Percentiles rank a stretch among this genome's conserved stretches.
These are phyloP conservation scores for Hawksworthiomyces lignivorus DNA, from an alignment of 2,329 filamentous ascomycete species.

Conservation along the genomic window DNA sequence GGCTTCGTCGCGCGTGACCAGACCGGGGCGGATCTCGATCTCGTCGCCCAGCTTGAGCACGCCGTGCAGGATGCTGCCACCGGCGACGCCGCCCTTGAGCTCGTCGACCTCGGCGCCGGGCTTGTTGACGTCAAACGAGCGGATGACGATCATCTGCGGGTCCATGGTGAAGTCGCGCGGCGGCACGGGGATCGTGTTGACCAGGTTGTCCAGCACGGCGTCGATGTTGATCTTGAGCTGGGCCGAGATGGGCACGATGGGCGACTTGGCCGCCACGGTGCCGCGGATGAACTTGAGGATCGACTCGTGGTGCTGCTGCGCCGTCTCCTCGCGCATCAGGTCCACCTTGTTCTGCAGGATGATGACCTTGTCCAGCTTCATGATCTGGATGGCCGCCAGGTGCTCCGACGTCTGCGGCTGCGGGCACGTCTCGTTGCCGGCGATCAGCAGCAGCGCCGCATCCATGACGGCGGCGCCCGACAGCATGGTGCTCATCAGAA, in stretches of 20 bases:
- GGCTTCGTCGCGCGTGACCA: conserved; percentile 89
- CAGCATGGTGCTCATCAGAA: conserved; percentile 99
- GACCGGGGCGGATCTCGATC: conserved; percentile 98
- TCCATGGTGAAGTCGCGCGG: conserved; percentile 83
- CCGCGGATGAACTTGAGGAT: conserved; percentile 98
- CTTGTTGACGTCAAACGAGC: conserved; percentile 99
- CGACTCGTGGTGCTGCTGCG: conserved; percentile 88
- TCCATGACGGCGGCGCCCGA: conserved; percentile 99
- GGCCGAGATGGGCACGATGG: conserved; percentile 93
- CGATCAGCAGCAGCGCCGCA: conserved; percentile 89
- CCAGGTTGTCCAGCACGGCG: conserved; percentile 91
- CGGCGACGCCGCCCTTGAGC: conserved; percentile 95
- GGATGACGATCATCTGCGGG: conserved; percentile 98
- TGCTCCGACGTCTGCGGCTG: conserved; percentile 98
- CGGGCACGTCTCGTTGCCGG: conserved; percentile 96
- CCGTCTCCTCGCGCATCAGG: conserved; percentile 92
- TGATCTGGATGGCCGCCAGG: conserved; percentile 97
- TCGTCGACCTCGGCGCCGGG: conserved; percentile 98
- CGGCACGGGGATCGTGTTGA: conserved; percentile 90
- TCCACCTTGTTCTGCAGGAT: conserved; percentile 99
- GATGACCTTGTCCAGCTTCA: conserved; percentile 99
- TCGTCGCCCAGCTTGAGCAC: conserved; percentile 95
- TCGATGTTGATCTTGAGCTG: conserved; percentile 99
- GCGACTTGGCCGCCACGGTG: conserved; percentile 88
- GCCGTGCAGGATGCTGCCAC: conserved; percentile 93